Conservation (phyloP, 169 alveolate genomes). For the Plasmodium relictum region DNA sequence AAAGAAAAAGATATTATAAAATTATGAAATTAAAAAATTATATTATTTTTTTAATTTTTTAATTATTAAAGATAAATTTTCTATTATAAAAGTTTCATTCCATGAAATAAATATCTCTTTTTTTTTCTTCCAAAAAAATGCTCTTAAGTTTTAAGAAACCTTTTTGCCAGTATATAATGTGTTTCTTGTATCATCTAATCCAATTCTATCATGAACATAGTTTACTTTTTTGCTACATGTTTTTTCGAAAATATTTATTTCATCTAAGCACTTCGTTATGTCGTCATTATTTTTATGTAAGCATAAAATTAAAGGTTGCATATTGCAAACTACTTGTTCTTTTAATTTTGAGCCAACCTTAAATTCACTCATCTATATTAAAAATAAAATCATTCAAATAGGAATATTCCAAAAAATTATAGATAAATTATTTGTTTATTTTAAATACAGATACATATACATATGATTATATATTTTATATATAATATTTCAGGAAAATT, state of each 20-base stretch:
- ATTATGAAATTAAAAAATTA: no score
- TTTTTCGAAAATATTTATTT: conserved; percentile 86
- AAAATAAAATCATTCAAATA: no score
- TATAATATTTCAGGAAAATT: neutral
- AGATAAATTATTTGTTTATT: no score
- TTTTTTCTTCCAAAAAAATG: no score
- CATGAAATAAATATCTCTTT: no score
- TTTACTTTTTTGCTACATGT: conserved; percentile 87
- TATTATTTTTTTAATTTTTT: no score
- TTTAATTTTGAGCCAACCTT: conserved; percentile 76
- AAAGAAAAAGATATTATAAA: no score
- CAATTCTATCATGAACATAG: conserved; percentile 90
- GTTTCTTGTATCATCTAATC: conserved; percentile 90
- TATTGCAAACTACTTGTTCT: conserved; percentile 83
- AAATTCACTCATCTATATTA: conserved; percentile 63
- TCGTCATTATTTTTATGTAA: conserved; percentile 84
- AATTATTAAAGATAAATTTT: no score
- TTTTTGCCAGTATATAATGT: conserved; percentile 89
- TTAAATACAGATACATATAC: no score
- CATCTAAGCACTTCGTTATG: conserved; percentile 84
- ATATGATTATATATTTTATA: neutral
- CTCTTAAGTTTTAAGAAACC: conserved; percentile 8
- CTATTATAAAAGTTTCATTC: no score
- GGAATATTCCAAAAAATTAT: no score
- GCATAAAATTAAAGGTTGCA: conserved; percentile 90